phyloP scores from a whole-genome alignment of 495 filamentous ascomycete genomes.

The Lasiosphaeria miniovina region DNA sequence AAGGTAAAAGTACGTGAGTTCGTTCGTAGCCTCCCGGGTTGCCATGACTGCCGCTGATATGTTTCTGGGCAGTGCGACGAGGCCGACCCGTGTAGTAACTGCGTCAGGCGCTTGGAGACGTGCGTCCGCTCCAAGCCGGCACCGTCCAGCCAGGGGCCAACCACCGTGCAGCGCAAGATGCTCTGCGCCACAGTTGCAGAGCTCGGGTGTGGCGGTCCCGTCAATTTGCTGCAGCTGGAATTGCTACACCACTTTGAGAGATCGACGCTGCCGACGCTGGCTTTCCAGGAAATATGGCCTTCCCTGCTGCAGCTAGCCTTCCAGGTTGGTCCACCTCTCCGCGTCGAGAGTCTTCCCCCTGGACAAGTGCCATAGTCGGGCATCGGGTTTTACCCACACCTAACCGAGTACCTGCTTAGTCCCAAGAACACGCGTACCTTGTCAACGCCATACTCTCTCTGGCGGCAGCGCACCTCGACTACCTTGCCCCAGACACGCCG shows the following conservation, averaged over 20 bases:
- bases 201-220: conserved; percentile 7
- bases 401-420: not conserved
- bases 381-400: not conserved
- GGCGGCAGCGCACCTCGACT: conserved; percentile 24
- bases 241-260: conserved; percentile 30
- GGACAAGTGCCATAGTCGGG: not conserved
- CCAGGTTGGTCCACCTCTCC: conserved; percentile 6
- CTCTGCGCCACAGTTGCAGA: no score
- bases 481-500: conserved; percentile 13
- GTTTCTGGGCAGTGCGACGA: conserved; percentile 23
- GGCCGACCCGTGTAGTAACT: conserved; percentile 24
- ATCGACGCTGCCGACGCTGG: conserved; percentile 21
- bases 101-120: conserved; percentile 24
- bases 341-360: not conserved
- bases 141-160: not conserved
- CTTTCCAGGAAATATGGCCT: conserved; percentile 27
- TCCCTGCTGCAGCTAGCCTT: conserved; percentile 26
- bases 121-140: conserved; percentile 18
- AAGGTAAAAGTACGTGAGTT: conserved; percentile 24
- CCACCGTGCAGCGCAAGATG: no score
- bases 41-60: conserved; percentile 1
- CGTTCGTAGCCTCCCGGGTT: no score
- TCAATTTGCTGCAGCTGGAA: conserved; percentile 31
- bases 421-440: conserved; percentile 25
- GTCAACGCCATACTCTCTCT: conserved; percentile 28